Conservation (phyloP, 805 yeast genomes). For the Kodamaea leandrae region DNA sequence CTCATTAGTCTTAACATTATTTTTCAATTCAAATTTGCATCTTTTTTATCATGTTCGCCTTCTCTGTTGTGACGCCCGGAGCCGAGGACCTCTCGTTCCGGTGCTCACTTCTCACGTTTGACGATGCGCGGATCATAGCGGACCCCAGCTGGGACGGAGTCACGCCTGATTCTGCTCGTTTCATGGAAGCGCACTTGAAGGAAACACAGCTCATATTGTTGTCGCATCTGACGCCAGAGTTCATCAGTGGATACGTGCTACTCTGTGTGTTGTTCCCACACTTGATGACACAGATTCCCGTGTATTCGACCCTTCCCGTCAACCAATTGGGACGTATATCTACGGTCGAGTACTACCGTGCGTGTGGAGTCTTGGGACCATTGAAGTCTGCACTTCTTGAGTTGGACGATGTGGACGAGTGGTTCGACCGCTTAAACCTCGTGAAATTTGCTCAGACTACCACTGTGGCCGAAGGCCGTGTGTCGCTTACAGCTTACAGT, state of each 20-base stretch:
- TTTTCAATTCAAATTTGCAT: background rate
- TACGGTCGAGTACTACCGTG: constrained; percentile 77
- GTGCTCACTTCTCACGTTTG: constrained; percentile 57
- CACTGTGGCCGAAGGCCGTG: constrained; percentile 59
- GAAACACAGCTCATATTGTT: constrained; percentile 66
- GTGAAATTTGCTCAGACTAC: constrained; percentile 80
- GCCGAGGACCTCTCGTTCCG: constrained; percentile 31
- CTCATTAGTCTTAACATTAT: background rate
- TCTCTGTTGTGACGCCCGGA: constrained; percentile 7
- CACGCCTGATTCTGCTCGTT: constrained; percentile 29
- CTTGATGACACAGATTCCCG: constrained; percentile 61
- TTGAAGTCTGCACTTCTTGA: constrained; percentile 55
- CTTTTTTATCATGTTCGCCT: constrained; percentile 8
- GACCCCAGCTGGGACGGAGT: constrained; percentile 77
- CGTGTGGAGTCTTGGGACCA: constrained; percentile 76
- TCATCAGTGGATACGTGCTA: constrained; percentile 74
- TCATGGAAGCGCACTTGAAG: constrained; percentile 33
- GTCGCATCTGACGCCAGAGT: constrained; percentile 84
- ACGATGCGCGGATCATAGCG: constrained; percentile 54
- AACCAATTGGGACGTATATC: constrained; percentile 81
- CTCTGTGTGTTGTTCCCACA: constrained; percentile 57
- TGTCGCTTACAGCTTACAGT: constrained; percentile 74
- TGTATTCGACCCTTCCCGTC: constrained; percentile 88
- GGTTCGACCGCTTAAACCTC: constrained; percentile 67
- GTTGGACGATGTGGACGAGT: constrained; percentile 70